Conservation (phyloP, 2,329 filamentous ascomycete species). For the Fusarium camptoceras region DNA sequence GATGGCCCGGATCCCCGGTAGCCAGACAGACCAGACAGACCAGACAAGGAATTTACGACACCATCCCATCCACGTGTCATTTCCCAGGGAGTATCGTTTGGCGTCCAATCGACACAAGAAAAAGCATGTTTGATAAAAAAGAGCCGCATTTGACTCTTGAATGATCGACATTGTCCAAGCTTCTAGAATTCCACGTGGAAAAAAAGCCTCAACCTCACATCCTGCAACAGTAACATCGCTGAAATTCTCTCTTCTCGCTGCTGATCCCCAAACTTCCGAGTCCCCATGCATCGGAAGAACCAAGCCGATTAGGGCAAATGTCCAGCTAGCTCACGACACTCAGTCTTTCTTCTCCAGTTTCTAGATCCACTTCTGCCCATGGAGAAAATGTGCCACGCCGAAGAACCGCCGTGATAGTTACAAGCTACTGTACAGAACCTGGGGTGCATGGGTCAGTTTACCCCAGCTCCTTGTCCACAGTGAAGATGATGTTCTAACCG, state of each 20-base stretch:
- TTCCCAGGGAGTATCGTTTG: not conserved
- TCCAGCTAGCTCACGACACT: constrained; percentile 16
- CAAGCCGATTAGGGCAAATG: constrained; percentile 19
- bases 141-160: constrained; percentile 9
- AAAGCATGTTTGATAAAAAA: not conserved
- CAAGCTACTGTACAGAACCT: constrained; percentile 30
- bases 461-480: constrained; percentile 17
- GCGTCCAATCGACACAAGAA: not conserved
- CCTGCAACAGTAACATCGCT: not conserved
- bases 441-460: constrained; percentile 35
- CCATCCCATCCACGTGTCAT: not conserved
- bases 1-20: not conserved
- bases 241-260: not conserved
- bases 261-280: constrained; percentile 1
- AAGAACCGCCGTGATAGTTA: constrained; percentile 34
- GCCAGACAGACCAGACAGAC: too few relatives aligned
- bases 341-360: constrained; percentile 20
- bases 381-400: constrained; percentile 30
- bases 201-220: not conserved
- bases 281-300: constrained; percentile 7
- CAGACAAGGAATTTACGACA: not conserved
- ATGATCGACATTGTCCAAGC: constrained; percentile 19
- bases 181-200: constrained; percentile 26
- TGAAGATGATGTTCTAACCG: constrained; percentile 9
- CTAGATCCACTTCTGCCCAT: constrained; percentile 30